These are phyloP conservation scores for Heteromeles arbutifolia DNA, from an alignment of 306 rosid species.

Conservation along the genomic window DNA sequence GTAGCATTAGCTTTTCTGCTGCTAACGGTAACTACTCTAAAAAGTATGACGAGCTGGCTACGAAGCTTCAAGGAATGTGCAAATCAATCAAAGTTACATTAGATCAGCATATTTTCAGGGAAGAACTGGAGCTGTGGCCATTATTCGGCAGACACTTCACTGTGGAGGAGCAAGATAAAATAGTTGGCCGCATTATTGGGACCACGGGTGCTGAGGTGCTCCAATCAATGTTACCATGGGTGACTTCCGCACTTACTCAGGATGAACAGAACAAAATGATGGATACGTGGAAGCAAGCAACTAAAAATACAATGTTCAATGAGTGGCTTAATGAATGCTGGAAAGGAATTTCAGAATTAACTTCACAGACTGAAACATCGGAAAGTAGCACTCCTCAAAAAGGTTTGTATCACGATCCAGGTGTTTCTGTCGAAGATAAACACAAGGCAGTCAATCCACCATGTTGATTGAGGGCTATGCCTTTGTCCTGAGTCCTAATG, in stretches of 20 bases:
- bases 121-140: constrained; percentile 98
- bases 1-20: constrained; percentile 28
- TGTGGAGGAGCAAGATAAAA: constrained; percentile 96
- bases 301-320: constrained; percentile 97
- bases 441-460: not conserved
- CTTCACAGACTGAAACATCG: constrained; percentile 39
- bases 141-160: constrained; percentile 88
- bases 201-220: constrained; percentile 99
- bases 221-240: constrained; percentile 99
- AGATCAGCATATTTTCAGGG: constrained; percentile 96
- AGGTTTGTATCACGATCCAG: constrained; percentile 39
- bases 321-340: constrained; percentile 97
- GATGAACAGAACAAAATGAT: constrained; percentile 96
- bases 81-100: constrained; percentile 85
- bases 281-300: constrained; percentile 98
- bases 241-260: constrained; percentile 93
- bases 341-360: constrained; percentile 74
- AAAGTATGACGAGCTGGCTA: constrained; percentile 80
- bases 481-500: not conserved
- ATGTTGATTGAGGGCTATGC: not conserved
- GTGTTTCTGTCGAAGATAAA: constrained; percentile 1
- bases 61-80: constrained; percentile 99
- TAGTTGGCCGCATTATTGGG: constrained; percentile 94
- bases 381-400: constrained; percentile 47
- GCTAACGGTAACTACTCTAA: constrained; percentile 35